Evolutionary conservation across 176 grass and related monocot genomes (phyloP).

Genomic region (Dactylis glomerata): DNA sequence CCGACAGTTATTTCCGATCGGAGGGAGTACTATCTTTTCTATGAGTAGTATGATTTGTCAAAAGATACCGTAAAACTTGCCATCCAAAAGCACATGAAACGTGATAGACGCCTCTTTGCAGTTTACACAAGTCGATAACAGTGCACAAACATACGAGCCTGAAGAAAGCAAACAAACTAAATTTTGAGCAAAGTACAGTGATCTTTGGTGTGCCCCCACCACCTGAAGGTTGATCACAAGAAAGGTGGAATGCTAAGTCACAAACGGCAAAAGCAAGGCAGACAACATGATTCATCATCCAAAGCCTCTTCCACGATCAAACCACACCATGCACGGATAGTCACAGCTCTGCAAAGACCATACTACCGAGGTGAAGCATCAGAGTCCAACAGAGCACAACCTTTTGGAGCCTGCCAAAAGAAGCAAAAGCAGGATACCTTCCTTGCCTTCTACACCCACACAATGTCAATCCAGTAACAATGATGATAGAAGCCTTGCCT

Average conservation of each 20-base stretch:
- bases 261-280: conserved; percentile 17
- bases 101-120: conserved; percentile 9
- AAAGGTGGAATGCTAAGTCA: conserved; percentile 31
- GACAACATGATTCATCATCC: conserved; percentile 38
- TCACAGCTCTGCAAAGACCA: conserved; percentile 6
- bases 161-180: conserved; percentile 19
- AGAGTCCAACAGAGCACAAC: conserved; percentile 32
- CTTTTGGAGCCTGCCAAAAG: conserved; percentile 37
- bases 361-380: conserved; percentile 33
- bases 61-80: too few species aligned
- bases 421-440: conserved; percentile 45
- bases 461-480: conserved; percentile 27
- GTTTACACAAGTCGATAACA: conserved; percentile 16
- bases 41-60: too few species aligned
- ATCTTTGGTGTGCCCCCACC: conserved; percentile 25
- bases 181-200: not conserved
- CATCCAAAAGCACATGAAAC: conserved; percentile 29
- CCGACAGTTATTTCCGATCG: too few species aligned
- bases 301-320: conserved; percentile 26
- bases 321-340: not conserved
- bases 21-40: too few species aligned
- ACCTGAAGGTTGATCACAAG: not conserved
- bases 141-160: not conserved
- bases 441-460: conserved; percentile 31
- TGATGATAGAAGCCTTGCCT: conserved; percentile 18